Evolutionary conservation across 352 stramenopile species (phyloP).

Genomic region (Phytophthora nicotianae): DNA sequence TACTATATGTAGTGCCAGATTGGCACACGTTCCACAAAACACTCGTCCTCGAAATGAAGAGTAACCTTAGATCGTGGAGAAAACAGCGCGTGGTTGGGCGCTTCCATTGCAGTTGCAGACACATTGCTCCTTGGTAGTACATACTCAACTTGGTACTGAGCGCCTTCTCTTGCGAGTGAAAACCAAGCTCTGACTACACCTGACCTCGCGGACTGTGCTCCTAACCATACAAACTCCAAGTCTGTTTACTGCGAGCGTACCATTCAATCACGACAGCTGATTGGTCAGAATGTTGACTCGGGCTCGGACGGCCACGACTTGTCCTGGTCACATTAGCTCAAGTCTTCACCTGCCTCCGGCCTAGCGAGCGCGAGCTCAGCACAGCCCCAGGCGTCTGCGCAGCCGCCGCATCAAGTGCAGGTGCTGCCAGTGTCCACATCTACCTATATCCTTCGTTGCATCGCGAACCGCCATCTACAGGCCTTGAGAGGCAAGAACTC

Average conservation of each 20-base stretch:
- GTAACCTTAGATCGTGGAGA: too few species aligned
- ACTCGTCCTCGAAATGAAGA: background rate
- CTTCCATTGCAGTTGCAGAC: too few species aligned
- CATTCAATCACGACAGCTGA: constrained; percentile 7
- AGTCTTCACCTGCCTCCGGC: constrained; percentile 21
- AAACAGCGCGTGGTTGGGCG: too few species aligned
- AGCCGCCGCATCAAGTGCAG: constrained; percentile 20
- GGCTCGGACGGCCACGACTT: constrained; percentile 12
- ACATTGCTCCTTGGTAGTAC: too few species aligned
- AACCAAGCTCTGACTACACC: constrained; percentile 5
- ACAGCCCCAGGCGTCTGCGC: constrained; percentile 32
- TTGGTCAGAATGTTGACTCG: constrained; percentile 23
- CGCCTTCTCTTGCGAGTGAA: constrained; percentile 2
- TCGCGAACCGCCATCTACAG: constrained; percentile 10
- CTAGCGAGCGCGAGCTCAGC: constrained; percentile 38
- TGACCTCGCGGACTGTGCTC: constrained; percentile 25
- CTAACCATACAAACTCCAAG: constrained; percentile 17
- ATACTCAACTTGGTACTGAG: too few species aligned
- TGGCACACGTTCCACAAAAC: background rate
- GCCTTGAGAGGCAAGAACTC: background rate
- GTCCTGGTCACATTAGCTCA: constrained; percentile 19
- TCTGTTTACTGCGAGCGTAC: constrained; percentile 28
- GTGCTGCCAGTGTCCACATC: constrained; percentile 6
- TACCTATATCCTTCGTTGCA: background rate
- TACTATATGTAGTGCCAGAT: too few species aligned